Evolutionary conservation across 2,329 filamentous ascomycete species (phyloP).

Genomic region (Coniochaeta prunicola): DNA sequence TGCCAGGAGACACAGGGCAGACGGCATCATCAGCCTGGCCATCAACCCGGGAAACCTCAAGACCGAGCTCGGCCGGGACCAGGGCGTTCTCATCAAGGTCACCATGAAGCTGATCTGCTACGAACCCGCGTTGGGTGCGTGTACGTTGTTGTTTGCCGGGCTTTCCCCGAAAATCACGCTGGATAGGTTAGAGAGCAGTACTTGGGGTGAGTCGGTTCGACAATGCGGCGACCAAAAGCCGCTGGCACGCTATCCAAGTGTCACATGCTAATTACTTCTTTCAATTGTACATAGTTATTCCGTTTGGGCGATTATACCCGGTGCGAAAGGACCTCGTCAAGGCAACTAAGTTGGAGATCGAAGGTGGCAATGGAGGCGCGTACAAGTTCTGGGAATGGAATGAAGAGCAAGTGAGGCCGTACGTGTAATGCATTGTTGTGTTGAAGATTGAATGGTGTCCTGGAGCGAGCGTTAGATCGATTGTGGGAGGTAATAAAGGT

Average conservation of each 20-base stretch:
- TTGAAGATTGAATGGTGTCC: background rate
- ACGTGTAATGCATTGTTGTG: constrained; percentile 6
- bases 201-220: constrained; percentile 12
- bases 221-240: background rate
- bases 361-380: constrained; percentile 29
- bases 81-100: constrained; percentile 2
- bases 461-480: no score
- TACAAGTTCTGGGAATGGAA: constrained; percentile 34
- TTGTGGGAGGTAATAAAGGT: no score
- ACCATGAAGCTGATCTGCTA: constrained; percentile 8
- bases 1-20: constrained; percentile 12
- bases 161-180: constrained; percentile 25
- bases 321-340: constrained; percentile 20
- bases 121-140: constrained; percentile 23
- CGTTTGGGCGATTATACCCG: constrained; percentile 28
- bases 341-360: constrained; percentile 21
- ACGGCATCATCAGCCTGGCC: constrained; percentile 17
- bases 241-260: no score
- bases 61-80: constrained; percentile 16
- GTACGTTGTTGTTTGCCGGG: constrained; percentile 30
- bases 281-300: constrained; percentile 23
- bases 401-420: constrained; percentile 27
- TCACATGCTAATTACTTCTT: no score
- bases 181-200: constrained; percentile 16
- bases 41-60: constrained; percentile 20